Percentiles rank a stretch among this genome's conserved stretches.
phyloP scores from a whole-genome alignment of 768 basidiomycete species.

The Tylopilus vinaceipallidus region DNA sequence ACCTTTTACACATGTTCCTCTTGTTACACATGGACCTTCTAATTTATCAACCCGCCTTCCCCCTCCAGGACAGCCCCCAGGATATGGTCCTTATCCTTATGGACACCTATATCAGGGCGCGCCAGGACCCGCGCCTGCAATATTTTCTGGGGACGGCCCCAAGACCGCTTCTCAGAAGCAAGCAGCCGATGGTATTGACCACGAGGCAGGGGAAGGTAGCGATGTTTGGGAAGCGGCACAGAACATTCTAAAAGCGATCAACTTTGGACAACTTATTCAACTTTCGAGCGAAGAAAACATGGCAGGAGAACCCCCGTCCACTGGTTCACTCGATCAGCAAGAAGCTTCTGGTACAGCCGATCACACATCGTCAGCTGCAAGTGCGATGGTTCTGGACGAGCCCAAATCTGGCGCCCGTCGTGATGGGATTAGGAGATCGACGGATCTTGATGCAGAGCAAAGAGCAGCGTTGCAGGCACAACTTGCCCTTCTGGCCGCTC shows the following conservation, averaged over 20 bases:
- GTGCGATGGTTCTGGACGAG: neutral
- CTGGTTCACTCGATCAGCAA: constrained; percentile 1
- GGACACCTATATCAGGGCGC: constrained; percentile 35
- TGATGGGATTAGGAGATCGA: constrained; percentile 9
- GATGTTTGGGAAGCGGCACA: constrained; percentile 79
- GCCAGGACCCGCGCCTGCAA: constrained; percentile 3
- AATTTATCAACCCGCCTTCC: constrained; percentile 38
- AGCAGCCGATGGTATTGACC: constrained; percentile 12
- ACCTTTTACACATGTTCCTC: constrained; percentile 61
- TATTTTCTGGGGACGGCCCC: constrained; percentile 1
- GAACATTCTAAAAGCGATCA: constrained; percentile 74
- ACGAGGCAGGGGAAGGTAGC: constrained; percentile 42
- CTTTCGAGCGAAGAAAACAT: constrained; percentile 30
- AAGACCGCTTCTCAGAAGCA: constrained; percentile 16
- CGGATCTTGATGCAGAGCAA: constrained; percentile 39
- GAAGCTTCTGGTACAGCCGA: constrained; percentile 1
- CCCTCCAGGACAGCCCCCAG: constrained; percentile 29
- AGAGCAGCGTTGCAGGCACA: constrained; percentile 74
- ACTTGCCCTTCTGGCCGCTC: constrained; percentile 68
- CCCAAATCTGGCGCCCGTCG: constrained; percentile 4
- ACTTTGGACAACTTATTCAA: constrained; percentile 57
- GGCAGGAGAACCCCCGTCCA: constrained; percentile 11
- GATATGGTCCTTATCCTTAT: constrained; percentile 40
- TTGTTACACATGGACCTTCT: constrained; percentile 28
- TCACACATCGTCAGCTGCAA: constrained; percentile 2